These are phyloP conservation scores for Apiospora saccharicola DNA, from an alignment of 2,329 filamentous ascomycete genomes.

Conservation along the genomic window DNA sequence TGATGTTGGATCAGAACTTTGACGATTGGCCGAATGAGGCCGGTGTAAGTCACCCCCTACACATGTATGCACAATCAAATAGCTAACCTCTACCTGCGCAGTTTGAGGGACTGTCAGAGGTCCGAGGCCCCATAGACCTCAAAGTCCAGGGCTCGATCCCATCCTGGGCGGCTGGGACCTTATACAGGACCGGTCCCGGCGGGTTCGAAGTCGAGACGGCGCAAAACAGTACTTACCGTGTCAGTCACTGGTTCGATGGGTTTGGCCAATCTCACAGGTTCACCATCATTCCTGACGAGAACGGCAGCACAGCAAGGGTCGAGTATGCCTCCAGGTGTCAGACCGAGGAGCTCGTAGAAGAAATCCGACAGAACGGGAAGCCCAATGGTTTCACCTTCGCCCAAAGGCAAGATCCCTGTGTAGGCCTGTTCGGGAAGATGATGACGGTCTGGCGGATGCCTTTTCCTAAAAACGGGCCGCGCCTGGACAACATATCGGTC, in stretches of 20 bases:
- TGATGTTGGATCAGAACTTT: slow-evolving; percentile 33
- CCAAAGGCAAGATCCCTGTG: slow-evolving; percentile 76
- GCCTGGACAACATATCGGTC: slow-evolving; percentile 68
- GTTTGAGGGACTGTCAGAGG: slow-evolving; percentile 74
- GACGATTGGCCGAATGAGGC: slow-evolving; percentile 59
- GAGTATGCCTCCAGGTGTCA: slow-evolving; percentile 76
- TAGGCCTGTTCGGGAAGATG: slow-evolving; percentile 75
- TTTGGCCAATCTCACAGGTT: slow-evolving; percentile 77
- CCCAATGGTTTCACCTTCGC: slow-evolving; percentile 69
- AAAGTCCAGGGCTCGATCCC: slow-evolving; percentile 72
- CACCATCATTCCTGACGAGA: slow-evolving; percentile 61
- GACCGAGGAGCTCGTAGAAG: slow-evolving; percentile 67
- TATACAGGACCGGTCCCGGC: slow-evolving; percentile 80
- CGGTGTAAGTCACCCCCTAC: slow-evolving; percentile 48
- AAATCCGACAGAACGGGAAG: slow-evolving; percentile 66
- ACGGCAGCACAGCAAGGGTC: slow-evolving; percentile 52
- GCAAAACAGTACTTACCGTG: slow-evolving; percentile 63
- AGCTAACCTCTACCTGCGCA: slow-evolving; percentile 40
- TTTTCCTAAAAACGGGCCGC: slow-evolving; percentile 35
- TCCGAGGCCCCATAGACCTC: slow-evolving; percentile 70
- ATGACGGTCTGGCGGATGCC: slow-evolving; percentile 63
- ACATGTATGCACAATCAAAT: no score
- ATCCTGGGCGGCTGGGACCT: slow-evolving; percentile 71
- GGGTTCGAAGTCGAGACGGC: slow-evolving; percentile 66
- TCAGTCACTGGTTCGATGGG: slow-evolving; percentile 84